Base-by-base conservation (phyloP, 2,329 filamentous ascomycete genomes). In the Calonectria fujianensis region DNA sequence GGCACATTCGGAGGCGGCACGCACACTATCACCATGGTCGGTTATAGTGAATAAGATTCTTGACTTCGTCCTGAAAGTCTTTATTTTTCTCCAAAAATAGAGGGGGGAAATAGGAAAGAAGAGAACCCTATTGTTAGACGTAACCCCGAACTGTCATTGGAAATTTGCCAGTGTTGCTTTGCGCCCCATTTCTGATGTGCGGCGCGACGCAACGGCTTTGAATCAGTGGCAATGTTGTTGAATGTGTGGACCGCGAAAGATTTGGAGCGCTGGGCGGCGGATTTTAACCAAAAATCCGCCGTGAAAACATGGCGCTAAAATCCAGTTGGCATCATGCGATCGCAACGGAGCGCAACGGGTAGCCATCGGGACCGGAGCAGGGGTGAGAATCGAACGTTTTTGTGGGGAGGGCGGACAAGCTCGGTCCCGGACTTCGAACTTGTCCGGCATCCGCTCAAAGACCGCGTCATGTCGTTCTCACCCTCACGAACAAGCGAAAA, bases 341-440 rank as follows among this genome's bases (percentile, higher is more conserved):
- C 5, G 45, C n/a, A 24, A 24, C 45, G 39, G 4, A 32, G 27
- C 14, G 35, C 32, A 31, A 18, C 37, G 57, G n/a, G 54, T n/a
- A 61, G 14, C 14, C 48, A 59, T 52, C 57, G 70, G 57, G 37
- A 48, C 61, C 37, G 65, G 59, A 18, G n/a, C 31, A n/a, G 37
- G 41, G 31, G 29, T n/a, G 37, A 14, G 29, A 27, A 27, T 64
- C 16, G 50, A 69, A 27, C 16, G 29, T 9, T 45, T 51, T 66
- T 48, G 64, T 61, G 70, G 64, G 31, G 31, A 24, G 48, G 13
- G 29, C 65, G 35, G 37, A 57, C 35, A 14, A 32, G 32, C 65
- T 74, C 72, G 72, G 67, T 74, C 61, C 67, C 72, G 72, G 72
- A 74, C 41, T 45, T 45, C 41, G 18, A 7, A 45, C 41, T 65